Percentiles rank a stretch among this genome's conserved stretches.
phyloP scores from a whole-genome alignment of 2,329 filamentous ascomycete genomes.

The Aspergillus japonicus region DNA sequence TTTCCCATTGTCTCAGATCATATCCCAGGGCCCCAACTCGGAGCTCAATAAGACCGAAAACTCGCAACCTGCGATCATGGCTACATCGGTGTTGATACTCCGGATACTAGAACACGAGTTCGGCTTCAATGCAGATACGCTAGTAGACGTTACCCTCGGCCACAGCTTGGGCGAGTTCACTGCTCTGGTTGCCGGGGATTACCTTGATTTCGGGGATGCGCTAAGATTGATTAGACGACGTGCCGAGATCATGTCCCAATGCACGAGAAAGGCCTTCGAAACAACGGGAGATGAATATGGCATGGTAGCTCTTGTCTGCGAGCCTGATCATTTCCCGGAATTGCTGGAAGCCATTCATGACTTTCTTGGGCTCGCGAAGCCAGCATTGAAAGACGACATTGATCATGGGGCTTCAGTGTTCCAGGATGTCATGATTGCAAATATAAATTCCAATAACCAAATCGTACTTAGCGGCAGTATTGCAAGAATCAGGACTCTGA shows the following conservation, averaged over 20 bases:
- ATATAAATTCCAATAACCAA: conserved; percentile 94
- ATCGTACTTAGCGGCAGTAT: conserved; percentile 90
- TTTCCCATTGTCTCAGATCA: conserved; percentile 72
- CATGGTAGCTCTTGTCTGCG: conserved; percentile 91
- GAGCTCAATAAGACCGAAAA: conserved; percentile 78
- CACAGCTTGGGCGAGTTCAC: conserved; percentile 94
- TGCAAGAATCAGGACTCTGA: conserved; percentile 73
- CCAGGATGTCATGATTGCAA: conserved; percentile 84
- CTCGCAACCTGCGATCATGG: conserved; percentile 95
- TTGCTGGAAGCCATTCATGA: conserved; percentile 74
- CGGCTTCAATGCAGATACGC: conserved; percentile 66
- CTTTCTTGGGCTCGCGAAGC: conserved; percentile 69
- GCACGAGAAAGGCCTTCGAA: conserved; percentile 64
- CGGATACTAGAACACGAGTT: conserved; percentile 84
- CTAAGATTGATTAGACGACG: conserved; percentile 73
- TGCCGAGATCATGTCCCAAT: conserved; percentile 79
- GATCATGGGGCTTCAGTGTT: conserved; percentile 70
- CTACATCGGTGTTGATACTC: conserved; percentile 84
- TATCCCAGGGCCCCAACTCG: conserved; percentile 75
- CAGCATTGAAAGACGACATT: conserved; percentile 67
- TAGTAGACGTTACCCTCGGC: conserved; percentile 79
- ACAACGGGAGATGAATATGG: conserved; percentile 77
- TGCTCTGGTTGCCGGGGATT: conserved; percentile 79
- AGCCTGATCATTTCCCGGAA: conserved; percentile 69
- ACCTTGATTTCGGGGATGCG: conserved; percentile 74